Conservation (phyloP, 345 rosid genomes). For the Eucalyptus regnans region DNA sequence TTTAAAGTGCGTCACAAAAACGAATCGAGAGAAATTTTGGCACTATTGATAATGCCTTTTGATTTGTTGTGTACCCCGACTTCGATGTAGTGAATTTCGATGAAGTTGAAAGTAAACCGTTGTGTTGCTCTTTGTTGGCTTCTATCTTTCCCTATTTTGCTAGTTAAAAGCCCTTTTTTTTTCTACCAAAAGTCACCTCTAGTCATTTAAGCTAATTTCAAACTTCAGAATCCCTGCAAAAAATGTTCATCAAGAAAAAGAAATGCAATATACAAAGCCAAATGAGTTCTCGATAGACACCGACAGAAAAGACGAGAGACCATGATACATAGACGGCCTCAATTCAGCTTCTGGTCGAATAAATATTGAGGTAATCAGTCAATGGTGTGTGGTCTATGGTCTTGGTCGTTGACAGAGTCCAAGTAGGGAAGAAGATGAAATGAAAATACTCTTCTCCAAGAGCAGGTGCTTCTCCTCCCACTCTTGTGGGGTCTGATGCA, state of each 20-base stretch:
- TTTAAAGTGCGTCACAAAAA: neutral
- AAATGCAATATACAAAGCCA: neutral
- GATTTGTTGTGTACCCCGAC: neutral
- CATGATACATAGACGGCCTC: neutral
- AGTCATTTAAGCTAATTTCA: neutral
- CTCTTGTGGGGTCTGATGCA: neutral
- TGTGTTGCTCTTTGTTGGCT: neutral
- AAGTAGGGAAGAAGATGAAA: neutral
- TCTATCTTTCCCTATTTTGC: neutral
- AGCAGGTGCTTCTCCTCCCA: neutral
- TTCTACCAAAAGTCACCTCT: neutral
- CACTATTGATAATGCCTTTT: neutral
- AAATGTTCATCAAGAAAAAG: neutral
- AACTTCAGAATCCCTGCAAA: neutral
- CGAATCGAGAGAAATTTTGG: neutral
- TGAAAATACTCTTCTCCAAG: neutral
- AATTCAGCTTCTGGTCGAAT: neutral
- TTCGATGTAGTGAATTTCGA: neutral
- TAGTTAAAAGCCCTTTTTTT: neutral
- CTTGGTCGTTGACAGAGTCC: neutral
- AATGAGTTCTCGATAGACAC: neutral
- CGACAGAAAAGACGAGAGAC: neutral
- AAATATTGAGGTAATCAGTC: neutral
- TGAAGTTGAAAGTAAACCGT: neutral
- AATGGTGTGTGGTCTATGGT: neutral